Percentiles rank a stretch among this genome's conserved stretches.
Evolutionary conservation across 2,329 filamentous ascomycete genomes (phyloP).

Genomic region (Penicillium glabrum): DNA sequence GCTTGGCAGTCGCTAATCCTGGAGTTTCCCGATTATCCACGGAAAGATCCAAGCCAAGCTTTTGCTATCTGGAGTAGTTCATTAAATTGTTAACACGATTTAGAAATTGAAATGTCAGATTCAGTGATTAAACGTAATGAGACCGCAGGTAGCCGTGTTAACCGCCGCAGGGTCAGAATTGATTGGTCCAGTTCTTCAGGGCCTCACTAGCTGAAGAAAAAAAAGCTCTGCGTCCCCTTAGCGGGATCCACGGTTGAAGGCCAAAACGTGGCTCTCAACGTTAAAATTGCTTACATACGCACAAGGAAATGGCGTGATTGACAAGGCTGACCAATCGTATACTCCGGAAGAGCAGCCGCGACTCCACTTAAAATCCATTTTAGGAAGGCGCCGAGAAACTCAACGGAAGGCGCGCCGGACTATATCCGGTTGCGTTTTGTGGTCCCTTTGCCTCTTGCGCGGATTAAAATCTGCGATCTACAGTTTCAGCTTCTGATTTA

Average conservation of each 20-base stretch:
- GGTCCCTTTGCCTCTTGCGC: background rate
- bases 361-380: background rate
- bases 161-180: background rate
- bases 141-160: background rate
- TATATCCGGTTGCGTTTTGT: background rate
- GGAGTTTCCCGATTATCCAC: background rate
- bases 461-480: background rate
- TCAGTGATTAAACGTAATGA: background rate
- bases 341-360: background rate
- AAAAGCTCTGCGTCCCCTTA: background rate
- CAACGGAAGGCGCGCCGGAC: background rate
- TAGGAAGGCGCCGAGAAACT: background rate
- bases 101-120: background rate
- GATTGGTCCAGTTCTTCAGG: background rate
- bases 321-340: background rate
- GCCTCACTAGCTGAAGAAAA: background rate
- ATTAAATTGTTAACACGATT: background rate
- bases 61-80: background rate
- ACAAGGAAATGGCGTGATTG: background rate
- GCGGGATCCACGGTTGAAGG: background rate
- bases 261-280: background rate
- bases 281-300: background rate
- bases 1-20: background rate
- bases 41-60: background rate
- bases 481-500: background rate